phyloP scores from a whole-genome alignment of 345 rosid genomes.

The Ceriops tagal region DNA sequence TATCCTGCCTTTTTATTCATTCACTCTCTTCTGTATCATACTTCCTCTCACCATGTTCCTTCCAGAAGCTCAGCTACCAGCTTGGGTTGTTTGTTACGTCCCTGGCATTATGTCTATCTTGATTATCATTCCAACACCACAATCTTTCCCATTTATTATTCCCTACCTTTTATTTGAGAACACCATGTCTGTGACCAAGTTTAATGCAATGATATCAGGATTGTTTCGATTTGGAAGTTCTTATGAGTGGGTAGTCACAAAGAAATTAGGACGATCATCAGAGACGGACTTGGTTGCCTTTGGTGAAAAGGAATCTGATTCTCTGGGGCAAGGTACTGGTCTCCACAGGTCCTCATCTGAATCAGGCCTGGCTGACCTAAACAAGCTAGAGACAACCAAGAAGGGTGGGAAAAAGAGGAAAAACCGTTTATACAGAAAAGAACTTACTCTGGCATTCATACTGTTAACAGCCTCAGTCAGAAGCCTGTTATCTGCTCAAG shows the following conservation, averaged over 20 bases:
- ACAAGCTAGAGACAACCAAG: slow-evolving; percentile 48
- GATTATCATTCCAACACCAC: slow-evolving; percentile 77
- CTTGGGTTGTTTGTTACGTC: slow-evolving; percentile 90
- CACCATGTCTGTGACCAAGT: slow-evolving; percentile 97
- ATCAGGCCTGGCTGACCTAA: slow-evolving; percentile 60
- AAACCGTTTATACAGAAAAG: slow-evolving; percentile 67
- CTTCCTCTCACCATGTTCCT: slow-evolving; percentile 87
- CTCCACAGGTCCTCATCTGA: slow-evolving; percentile 62
- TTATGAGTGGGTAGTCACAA: slow-evolving; percentile 91
- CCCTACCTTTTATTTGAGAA: slow-evolving; percentile 94
- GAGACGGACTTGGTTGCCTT: slow-evolving; percentile 78
- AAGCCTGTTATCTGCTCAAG: slow-evolving; percentile 84
- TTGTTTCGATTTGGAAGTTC: slow-evolving; percentile 75
- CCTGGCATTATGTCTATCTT: slow-evolving; percentile 82
- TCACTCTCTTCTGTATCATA: slow-evolving; percentile 92
- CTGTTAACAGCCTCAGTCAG: slow-evolving; percentile 64
- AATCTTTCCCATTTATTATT: slow-evolving; percentile 84
- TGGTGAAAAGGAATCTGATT: slow-evolving; percentile 55
- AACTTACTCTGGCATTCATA: slow-evolving; percentile 65
- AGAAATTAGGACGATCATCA: slow-evolving; percentile 86
- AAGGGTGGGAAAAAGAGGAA: slow-evolving; percentile 39
- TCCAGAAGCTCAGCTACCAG: slow-evolving; percentile 84
- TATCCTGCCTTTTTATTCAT: slow-evolving; percentile 85
- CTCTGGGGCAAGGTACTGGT: slow-evolving; percentile 31
- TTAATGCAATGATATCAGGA: slow-evolving; percentile 94